Conservation (phyloP, 1,284 basidiomycete species). For the Cutaneotrichosporon daszewskae region DNA sequence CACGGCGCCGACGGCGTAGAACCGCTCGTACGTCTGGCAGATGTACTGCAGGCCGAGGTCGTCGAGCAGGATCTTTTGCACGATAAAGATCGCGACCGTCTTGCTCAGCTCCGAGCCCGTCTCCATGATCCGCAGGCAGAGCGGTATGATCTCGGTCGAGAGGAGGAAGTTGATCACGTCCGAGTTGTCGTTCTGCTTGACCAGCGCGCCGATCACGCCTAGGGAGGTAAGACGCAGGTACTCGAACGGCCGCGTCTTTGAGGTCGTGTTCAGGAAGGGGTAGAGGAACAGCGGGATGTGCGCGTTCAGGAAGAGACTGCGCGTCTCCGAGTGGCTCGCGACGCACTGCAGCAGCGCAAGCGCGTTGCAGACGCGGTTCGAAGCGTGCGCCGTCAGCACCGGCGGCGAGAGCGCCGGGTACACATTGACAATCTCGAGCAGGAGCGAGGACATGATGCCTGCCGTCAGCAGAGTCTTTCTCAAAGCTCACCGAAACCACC, state of each 20-base stretch:
- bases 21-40: slow-evolving; percentile 98
- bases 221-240: slow-evolving; percentile 95
- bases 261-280: slow-evolving; percentile 98
- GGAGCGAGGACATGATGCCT: slow-evolving; percentile 98
- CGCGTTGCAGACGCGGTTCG: slow-evolving; percentile 99
- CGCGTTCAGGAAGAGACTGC: slow-evolving; percentile 86
- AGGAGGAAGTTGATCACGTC: slow-evolving; percentile 98
- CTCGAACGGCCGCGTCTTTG: slow-evolving; percentile 98
- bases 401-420: slow-evolving; percentile 95
- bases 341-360: slow-evolving; percentile 96
- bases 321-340: slow-evolving; percentile 88
- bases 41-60: slow-evolving; percentile 98
- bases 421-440: slow-evolving; percentile 98
- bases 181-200: slow-evolving; percentile 99
- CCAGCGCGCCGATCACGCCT: slow-evolving; percentile 96
- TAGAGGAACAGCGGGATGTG: slow-evolving; percentile 99
- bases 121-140: slow-evolving; percentile 99
- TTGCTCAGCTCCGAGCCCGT: slow-evolving; percentile 98
- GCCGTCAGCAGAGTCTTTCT: background rate
- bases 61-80: slow-evolving; percentile 97
- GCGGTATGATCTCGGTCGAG: slow-evolving; percentile 98
- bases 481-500: slow-evolving; percentile 85
- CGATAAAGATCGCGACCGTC: slow-evolving; percentile 99
- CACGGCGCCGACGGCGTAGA: slow-evolving; percentile 98
- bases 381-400: slow-evolving; percentile 93